phyloP scores from a whole-genome alignment of 306 rosid species.

The Pyrus bretschneideri region DNA sequence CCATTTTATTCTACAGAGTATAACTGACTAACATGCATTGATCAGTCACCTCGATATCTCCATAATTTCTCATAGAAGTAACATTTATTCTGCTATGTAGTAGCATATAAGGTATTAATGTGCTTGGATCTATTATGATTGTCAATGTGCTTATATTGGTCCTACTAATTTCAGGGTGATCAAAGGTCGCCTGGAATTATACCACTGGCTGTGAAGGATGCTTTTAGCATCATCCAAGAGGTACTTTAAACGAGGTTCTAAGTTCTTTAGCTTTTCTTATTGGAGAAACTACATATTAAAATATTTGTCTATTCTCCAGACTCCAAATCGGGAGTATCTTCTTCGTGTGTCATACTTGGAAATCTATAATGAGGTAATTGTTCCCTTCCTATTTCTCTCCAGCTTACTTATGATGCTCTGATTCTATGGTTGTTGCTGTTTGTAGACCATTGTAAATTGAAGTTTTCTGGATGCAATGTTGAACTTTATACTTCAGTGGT shows the following conservation, averaged over 20 bases:
- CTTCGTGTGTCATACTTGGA: conserved; percentile 95
- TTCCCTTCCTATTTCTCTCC: conserved; percentile 9
- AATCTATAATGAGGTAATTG: conserved; percentile 91
- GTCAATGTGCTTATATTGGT: conserved; percentile 14
- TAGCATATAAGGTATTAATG: conserved; percentile 1
- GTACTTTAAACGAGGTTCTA: conserved; percentile 29
- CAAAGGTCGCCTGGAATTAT: conserved; percentile 99
- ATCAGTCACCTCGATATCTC: background rate
- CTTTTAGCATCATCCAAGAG: conserved; percentile 98
- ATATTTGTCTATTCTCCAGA: conserved; percentile 43
- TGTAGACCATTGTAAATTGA: background rate
- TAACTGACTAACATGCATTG: conserved; percentile 9
- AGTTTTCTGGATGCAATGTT: conserved; percentile 10
- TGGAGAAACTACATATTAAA: conserved; percentile 17
- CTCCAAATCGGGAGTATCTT: conserved; percentile 95
- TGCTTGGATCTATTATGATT: conserved; percentile 16
- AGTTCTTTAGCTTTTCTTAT: conserved; percentile 19
- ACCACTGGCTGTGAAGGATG: conserved; percentile 97
- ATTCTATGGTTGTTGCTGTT: conserved; percentile 11
- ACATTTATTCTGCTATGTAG: conserved; percentile 2
- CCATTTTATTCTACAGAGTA: conserved; percentile 12
- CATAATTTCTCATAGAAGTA: background rate
- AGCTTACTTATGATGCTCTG: conserved; percentile 10
- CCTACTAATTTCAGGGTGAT: conserved; percentile 69
- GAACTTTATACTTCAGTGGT: conserved; percentile 13